A percentile compares a stretch with the other conserved stretches of the same genome.
phyloP scores from a whole-genome alignment of 176 grass and related monocot genomes.

The Elymus sibiricus region DNA sequence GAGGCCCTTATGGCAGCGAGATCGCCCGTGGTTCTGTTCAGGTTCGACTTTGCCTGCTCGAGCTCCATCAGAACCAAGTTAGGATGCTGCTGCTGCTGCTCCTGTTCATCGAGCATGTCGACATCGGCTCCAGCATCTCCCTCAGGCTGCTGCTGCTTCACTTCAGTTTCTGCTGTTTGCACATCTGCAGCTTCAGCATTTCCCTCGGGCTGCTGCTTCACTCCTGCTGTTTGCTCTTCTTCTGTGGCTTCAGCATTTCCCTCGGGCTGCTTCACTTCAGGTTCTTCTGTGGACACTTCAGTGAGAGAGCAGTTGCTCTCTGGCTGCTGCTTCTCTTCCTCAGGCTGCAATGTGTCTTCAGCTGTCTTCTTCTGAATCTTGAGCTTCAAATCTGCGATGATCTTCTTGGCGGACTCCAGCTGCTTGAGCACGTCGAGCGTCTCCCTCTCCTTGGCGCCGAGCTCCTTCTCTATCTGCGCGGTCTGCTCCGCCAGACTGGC shows the following conservation, averaged over 20 bases:
- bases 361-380: conserved; percentile 47
- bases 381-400: conserved; percentile 58
- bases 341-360: neutral
- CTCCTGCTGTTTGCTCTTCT: neutral
- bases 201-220: neutral
- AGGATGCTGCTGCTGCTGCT: neutral
- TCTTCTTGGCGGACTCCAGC: conserved; percentile 58
- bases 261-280: neutral
- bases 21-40: conserved; percentile 57
- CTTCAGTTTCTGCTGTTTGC: neutral
- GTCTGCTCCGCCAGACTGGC: conserved; percentile 42
- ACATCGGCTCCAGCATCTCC: neutral
- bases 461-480: conserved; percentile 61
- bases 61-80: conserved; percentile 53
- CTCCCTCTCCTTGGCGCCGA: conserved; percentile 68
- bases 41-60: conserved; percentile 57
- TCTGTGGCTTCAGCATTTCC: neutral
- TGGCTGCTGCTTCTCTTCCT: neutral
- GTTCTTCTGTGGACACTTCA: neutral
- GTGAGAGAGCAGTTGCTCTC: neutral
- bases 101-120: neutral
- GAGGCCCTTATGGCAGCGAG: conserved; percentile 50
- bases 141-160: neutral
- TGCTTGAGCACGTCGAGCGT: conserved; percentile 61
- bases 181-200: neutral